These are phyloP conservation scores for Pulveroboletus sp. DNA, from an alignment of 768 basidiomycete genomes.

Conservation along the genomic window DNA sequence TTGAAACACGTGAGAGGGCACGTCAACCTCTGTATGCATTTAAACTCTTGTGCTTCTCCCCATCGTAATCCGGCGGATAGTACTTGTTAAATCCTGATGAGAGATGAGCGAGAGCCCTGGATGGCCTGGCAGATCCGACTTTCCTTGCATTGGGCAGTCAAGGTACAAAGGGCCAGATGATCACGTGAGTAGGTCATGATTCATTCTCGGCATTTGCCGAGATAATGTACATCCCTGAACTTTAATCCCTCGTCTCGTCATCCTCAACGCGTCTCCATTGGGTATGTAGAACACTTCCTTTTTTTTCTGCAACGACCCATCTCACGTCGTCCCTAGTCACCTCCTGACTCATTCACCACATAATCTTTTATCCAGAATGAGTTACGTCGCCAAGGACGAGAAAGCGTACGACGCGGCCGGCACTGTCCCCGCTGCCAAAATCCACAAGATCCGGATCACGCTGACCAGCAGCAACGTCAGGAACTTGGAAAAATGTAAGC, in stretches of 20 bases:
- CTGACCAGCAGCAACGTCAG: slow-evolving; percentile 96
- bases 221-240: slow-evolving; percentile 17
- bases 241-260: slow-evolving; percentile 32
- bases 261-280: slow-evolving; percentile 20
- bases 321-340: slow-evolving; percentile 46
- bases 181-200: slow-evolving; percentile 7
- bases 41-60: slow-evolving; percentile 63
- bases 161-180: neutral
- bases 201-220: slow-evolving; percentile 17
- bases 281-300: slow-evolving; percentile 15
- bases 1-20: neutral
- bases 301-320: neutral
- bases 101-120: slow-evolving; percentile 3
- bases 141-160: slow-evolving; percentile 37
- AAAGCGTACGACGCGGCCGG: slow-evolving; percentile 97
- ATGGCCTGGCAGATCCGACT: slow-evolving; percentile 12
- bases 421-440: slow-evolving; percentile 82
- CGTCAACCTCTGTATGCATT: slow-evolving; percentile 63
- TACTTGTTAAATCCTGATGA: slow-evolving; percentile 68
- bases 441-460: slow-evolving; percentile 99
- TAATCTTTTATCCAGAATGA: slow-evolving; percentile 52
- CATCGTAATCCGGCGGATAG: slow-evolving; percentile 74
- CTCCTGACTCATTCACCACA: slow-evolving; percentile 64
- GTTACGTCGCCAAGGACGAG: slow-evolving; percentile 98
- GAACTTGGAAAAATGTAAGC: slow-evolving; percentile 96